Evolutionary conservation across 2,329 filamentous ascomycete genomes (phyloP), one percentile per base, ranked within the genome.

Genomic region (Chaetomiaceae sp.): DNA sequence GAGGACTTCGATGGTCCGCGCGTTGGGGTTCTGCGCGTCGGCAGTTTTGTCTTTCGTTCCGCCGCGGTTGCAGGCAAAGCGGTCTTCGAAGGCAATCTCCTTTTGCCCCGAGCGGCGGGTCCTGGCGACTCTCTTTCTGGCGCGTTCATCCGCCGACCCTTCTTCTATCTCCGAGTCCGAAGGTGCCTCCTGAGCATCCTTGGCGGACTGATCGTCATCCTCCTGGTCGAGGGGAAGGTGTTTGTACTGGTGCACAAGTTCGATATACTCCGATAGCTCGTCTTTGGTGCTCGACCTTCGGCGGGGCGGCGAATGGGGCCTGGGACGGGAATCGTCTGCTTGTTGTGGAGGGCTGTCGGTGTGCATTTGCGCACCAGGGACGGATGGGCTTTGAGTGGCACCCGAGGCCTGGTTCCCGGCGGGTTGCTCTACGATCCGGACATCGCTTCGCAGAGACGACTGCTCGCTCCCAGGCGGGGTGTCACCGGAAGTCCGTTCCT

Each of bases 1-100:
- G 5, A 96, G 74, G 2, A 94, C 75, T 43, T 87, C 79, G 47
- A 96, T 91, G 0, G 88, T 95, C 12, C 79, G 74, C 1, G 75
- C 73, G 65, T 96, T 97, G 0, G 89, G 88, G 60, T 87, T 89
- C 12, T 72, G 66, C 0, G 69, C 63, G 14, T 70, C 64, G 14
- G 70, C 66, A 4, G 67, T 37, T n/a, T 51, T 65, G 31, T 74
- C 69, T 46, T 70, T 73, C 2, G 70, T 75, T 9, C 80, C 79
- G 2, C 77, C 78, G 31, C 69, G 72, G 65, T 80, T 77, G 63
- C 81, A 84, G 14, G 74, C 72, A 56, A 83, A 84, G 1, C 71
- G 72, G 27, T 79, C 75, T 52, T 79, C 73, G 56, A 72, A 75
- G 3, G 62, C 29, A 8, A 68, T 60, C 53, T 61, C 25, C 54